Evolutionary conservation across 441 rosid genomes (phyloP).

Genomic region (Aleurites moluccanus): DNA sequence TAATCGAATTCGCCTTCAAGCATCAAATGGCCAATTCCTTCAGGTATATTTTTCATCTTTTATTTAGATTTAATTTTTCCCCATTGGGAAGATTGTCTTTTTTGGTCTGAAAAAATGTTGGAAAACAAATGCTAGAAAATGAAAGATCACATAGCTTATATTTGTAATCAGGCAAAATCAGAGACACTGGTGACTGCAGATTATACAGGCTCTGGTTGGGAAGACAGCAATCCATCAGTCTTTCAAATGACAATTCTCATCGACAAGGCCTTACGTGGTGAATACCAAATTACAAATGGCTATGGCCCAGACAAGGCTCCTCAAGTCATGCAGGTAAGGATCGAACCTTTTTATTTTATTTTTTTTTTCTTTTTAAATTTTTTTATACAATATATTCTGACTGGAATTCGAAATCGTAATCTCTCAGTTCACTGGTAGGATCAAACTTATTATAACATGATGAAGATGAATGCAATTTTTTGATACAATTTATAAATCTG

Average conservation of each 20-base stretch:
- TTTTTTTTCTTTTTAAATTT: too few species aligned
- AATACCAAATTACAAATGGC: conserved; percentile 49
- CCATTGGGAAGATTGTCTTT: too few species aligned
- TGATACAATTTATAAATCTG: too few species aligned
- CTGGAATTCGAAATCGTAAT: too few species aligned
- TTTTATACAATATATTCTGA: not conserved
- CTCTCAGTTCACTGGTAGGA: too few species aligned
- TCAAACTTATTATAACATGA: not conserved
- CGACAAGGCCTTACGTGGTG: conserved; percentile 24
- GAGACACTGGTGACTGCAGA: conserved; percentile 34
- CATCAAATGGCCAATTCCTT: not conserved
- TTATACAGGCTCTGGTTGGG: conserved; percentile 38
- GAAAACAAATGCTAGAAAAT: not conserved
- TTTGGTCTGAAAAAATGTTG: too few species aligned
- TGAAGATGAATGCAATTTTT: not conserved
- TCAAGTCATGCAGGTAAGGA: conserved; percentile 32
- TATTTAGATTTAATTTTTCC: too few species aligned
- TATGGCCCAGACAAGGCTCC: conserved; percentile 40
- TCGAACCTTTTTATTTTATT: not conserved
- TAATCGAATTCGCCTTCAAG: not conserved
- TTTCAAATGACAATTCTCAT: conserved; percentile 27
- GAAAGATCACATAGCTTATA: not conserved
- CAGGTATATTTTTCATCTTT: not conserved
- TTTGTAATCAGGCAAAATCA: conserved; percentile 28
- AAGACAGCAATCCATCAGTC: conserved; percentile 37